These are phyloP conservation scores for Teunomyces atbi DNA, from an alignment of 805 yeast genomes.

Conservation along the genomic window DNA sequence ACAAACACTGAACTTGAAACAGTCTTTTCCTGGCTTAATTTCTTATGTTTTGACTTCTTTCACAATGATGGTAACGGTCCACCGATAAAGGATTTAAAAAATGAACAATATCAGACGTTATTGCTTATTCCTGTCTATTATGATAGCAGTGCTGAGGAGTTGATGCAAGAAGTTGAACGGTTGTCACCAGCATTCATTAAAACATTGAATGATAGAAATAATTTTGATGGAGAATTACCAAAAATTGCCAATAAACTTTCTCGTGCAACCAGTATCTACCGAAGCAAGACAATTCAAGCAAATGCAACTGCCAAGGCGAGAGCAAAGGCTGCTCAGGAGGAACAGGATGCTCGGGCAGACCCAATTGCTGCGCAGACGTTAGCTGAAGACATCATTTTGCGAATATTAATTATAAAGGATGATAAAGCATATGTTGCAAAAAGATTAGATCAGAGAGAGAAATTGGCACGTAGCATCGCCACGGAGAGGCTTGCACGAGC, in stretches of 20 bases:
- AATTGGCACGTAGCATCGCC: constrained; percentile 52
- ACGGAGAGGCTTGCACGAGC: constrained; percentile 52
- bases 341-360: constrained; percentile 29
- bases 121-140: constrained; percentile 64
- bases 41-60: constrained; percentile 69
- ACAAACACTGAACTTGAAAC: constrained; percentile 62
- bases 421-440: constrained; percentile 57
- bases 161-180: constrained; percentile 59
- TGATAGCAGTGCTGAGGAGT: constrained; percentile 45
- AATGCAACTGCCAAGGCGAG: constrained; percentile 63
- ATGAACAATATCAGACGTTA: constrained; percentile 61
- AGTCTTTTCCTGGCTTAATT: constrained; percentile 66
- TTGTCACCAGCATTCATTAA: constrained; percentile 54
- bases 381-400: constrained; percentile 67
- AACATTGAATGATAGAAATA: constrained; percentile 48
- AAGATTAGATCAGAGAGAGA: constrained; percentile 61
- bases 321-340: constrained; percentile 31
- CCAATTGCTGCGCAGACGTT: constrained; percentile 40
- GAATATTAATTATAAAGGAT: constrained; percentile 67
- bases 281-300: constrained; percentile 68
- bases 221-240: constrained; percentile 29
- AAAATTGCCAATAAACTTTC: constrained; percentile 8
- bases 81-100: constrained; percentile 58
- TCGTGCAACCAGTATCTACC: constrained; percentile 50
- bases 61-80: constrained; percentile 83